These are phyloP conservation scores for Meripilus lineatus DNA, from an alignment of 1,284 basidiomycete species.

Conservation along the genomic window DNA sequence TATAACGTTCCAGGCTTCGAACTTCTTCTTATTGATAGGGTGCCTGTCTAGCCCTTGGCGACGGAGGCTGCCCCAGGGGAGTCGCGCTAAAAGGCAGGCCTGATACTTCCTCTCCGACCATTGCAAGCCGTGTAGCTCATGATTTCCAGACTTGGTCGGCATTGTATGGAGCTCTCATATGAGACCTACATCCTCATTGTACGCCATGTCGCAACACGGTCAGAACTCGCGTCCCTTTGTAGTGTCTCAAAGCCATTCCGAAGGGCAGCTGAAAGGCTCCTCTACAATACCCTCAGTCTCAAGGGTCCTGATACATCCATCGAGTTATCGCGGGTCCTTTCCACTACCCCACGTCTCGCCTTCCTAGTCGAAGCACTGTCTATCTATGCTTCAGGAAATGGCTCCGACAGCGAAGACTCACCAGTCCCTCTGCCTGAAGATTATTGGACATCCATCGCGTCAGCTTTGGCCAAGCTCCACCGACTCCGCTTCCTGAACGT, in stretches of 20 bases:
- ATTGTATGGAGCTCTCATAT: slow-evolving; percentile 48
- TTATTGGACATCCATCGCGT: slow-evolving; percentile 47
- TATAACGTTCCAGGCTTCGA: neutral
- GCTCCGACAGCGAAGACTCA: slow-evolving; percentile 12
- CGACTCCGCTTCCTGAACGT: slow-evolving; percentile 49
- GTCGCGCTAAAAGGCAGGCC: neutral
- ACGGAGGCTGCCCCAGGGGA: neutral
- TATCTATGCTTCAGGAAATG: slow-evolving; percentile 31
- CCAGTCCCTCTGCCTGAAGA: slow-evolving; percentile 24
- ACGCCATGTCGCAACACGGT: slow-evolving; percentile 41
- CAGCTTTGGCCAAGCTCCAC: slow-evolving; percentile 39
- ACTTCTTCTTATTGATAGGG: neutral
- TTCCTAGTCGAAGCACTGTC: slow-evolving; percentile 48
- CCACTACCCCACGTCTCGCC: slow-evolving; percentile 40
- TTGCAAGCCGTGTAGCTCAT: neutral
- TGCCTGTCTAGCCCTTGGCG: slow-evolving; percentile 1
- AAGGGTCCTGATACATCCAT: slow-evolving; percentile 33
- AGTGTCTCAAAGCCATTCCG: slow-evolving; percentile 52
- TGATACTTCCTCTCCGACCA: neutral
- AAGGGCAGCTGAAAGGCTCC: slow-evolving; percentile 45
- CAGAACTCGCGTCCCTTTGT: slow-evolving; percentile 51
- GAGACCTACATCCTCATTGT: slow-evolving; percentile 55
- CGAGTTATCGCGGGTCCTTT: slow-evolving; percentile 42
- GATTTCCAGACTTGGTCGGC: neutral
- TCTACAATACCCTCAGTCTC: slow-evolving; percentile 56